Evolutionary conservation across 164 flowering plant species (phyloP), one percentile per base, ranked within the genome.

Genomic region (Euptelea pleiosperma): DNA sequence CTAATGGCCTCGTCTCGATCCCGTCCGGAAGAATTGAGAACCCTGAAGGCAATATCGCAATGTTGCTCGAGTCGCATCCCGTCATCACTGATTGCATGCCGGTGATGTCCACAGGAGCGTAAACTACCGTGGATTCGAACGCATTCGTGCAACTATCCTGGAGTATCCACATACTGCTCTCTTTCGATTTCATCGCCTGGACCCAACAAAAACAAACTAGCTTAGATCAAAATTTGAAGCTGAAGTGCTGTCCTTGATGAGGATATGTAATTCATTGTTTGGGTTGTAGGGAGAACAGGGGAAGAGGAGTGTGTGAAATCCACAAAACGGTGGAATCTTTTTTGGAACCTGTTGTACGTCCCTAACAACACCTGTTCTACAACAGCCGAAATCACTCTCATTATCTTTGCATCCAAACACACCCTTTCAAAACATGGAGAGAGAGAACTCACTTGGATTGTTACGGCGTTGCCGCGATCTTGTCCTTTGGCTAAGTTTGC

Each of bases 1-100:
- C 89, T 41, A 76, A 50, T 0, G 96, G 90, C 75, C 96, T 68
- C 0, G 86, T 75, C 65, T 94, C 98, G 12, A 82, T 48, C 31
- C 96, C 96, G 26, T 94, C 98, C 0, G 96, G 91, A 2, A 91
- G 81, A 50, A 94, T 85, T 1, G 94, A 87, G 78, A 89, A 94
- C 4, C 99, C 98, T 0, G 96, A 94, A 10, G 99, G 82, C 53
- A 94, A 52, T 11, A 91, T 49, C 1, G 88, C 76, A 19, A 87
- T 36, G 69, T 67, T 77, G 84, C 95, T 80, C 0, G 99, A 82
- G 62, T 91, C 96, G 31, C 93, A 84, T 3, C 98, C 99, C 8
- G 87, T 79, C 72, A 88, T 90, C 25, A 79, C 94, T 0, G 93
- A 80, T 64, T 91, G 90, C 91, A 87, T 77, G 26, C 80, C 75